phyloP scores from a whole-genome alignment of 345 rosid species.

The Crucihimalaya himalaica region DNA sequence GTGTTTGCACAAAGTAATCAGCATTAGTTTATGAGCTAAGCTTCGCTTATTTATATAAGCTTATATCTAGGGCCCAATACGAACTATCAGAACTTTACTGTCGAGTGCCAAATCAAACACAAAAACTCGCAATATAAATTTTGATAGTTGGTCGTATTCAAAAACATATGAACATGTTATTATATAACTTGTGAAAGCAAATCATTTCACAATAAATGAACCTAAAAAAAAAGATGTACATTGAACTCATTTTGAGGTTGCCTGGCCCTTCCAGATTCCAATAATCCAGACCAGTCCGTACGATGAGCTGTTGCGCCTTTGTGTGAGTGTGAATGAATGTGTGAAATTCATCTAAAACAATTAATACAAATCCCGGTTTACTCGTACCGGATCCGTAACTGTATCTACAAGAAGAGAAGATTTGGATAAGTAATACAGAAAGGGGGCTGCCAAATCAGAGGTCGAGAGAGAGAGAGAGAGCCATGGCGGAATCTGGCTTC shows the following conservation, averaged over 20 bases:
- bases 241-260: too few species aligned
- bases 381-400: background rate
- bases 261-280: too few species aligned
- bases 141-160: too few species aligned
- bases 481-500: slow-evolving; percentile 60
- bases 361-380: slow-evolving; percentile 6
- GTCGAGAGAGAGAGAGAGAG: background rate
- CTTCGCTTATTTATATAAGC: too few species aligned
- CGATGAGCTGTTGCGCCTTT: background rate
- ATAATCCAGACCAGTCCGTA: background rate
- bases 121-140: too few species aligned
- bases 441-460: slow-evolving; percentile 13
- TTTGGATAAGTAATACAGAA: slow-evolving; percentile 39
- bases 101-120: too few species aligned
- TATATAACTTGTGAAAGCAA: background rate
- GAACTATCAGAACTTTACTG: too few species aligned
- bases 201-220: background rate
- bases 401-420: background rate
- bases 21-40: background rate
- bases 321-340: background rate
- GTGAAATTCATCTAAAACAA: slow-evolving; percentile 1
- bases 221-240: background rate
- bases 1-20: background rate
- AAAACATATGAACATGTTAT: too few species aligned
- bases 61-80: too few species aligned